Conservation (phyloP, 1,284 basidiomycete genomes). For the Cutaneotrichosporon cavernicola region DNA sequence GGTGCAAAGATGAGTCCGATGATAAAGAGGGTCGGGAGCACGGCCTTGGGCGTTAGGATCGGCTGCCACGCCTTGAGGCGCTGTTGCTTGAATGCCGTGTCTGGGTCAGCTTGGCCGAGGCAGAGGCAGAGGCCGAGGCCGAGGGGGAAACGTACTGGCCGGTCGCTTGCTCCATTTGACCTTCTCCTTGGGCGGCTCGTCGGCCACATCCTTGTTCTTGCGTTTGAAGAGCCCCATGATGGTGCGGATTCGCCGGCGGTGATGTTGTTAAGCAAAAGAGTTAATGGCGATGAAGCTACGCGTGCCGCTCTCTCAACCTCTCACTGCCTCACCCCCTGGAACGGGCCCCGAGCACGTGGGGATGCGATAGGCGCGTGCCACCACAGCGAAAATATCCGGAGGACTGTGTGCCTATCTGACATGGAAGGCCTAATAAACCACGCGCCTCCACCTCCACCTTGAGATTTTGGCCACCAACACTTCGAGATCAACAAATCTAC, state of each 20-base stretch:
- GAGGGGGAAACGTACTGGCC: constrained; percentile 65
- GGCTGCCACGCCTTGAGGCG: constrained; percentile 99
- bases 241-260: background rate
- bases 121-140: too few species aligned
- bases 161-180: constrained; percentile 83
- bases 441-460: constrained; percentile 2
- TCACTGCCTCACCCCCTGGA: too few species aligned
- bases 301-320: background rate
- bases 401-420: background rate
- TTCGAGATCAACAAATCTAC: background rate
- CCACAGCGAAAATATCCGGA: too few species aligned
- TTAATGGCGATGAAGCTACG: background rate
- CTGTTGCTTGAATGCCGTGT: constrained; percentile 99
- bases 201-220: constrained; percentile 38
- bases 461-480: background rate
- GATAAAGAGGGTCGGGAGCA: constrained; percentile 92
- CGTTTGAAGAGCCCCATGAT: constrained; percentile 50
- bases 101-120: constrained; percentile 50
- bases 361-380: background rate
- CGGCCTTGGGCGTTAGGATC: constrained; percentile 94
- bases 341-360: background rate
- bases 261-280: background rate
- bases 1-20: constrained; percentile 93
- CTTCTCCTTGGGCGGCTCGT: constrained; percentile 62
- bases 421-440: background rate